Evolutionary conservation across 345 rosid species (phyloP), one percentile per base, ranked within the genome.

Genomic region (Populus nigra): DNA sequence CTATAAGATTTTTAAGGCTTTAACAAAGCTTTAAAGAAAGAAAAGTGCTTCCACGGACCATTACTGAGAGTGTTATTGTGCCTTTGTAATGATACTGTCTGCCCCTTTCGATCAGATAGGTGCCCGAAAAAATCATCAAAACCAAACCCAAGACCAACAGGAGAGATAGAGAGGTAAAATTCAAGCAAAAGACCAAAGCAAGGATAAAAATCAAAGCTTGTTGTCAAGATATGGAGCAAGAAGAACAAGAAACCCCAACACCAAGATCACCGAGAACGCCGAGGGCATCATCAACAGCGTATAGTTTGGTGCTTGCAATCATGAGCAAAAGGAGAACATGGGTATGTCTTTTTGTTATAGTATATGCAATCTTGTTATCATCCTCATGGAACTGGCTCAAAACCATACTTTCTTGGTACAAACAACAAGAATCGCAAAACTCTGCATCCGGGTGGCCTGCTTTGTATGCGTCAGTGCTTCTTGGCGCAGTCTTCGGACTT

Each of bases 251-350:
- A 65, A 31, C 78, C 35, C 11, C 59, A 57, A 50, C 70, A 66
- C 66, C 79, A 76, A 43, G 85, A 31, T 65, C 80, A 71, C 4
- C 83, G 73, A 74, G 85, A 31, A 69, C 80, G 68, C 4, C 84
- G 74, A 74, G 82, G 70, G 71, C 67, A 23, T 53, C 83, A 59
- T 63, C 85, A 11, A 33, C 87, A 69, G 71, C 91, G 8, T 91
- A 90, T 87, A 81, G 50, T 27, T 77, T 93, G 75, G 80, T 93
- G 31, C 82, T 95, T 57, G 65, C 65, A 73, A 73, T 95, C 75
- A 91, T 95, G 98, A 93, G 98, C 93, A 95, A 91, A 83, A 89
- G 99, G 84, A 79, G 94, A 76, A 95, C 97, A 61, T 93, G 99
- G 99, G 97, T 90, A 68, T 91, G 91, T 80, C 88, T 93, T 62